These are phyloP conservation scores for Mycocentrospora acerina DNA, from an alignment of 2,329 filamentous ascomycete genomes.

Conservation along the genomic window DNA sequence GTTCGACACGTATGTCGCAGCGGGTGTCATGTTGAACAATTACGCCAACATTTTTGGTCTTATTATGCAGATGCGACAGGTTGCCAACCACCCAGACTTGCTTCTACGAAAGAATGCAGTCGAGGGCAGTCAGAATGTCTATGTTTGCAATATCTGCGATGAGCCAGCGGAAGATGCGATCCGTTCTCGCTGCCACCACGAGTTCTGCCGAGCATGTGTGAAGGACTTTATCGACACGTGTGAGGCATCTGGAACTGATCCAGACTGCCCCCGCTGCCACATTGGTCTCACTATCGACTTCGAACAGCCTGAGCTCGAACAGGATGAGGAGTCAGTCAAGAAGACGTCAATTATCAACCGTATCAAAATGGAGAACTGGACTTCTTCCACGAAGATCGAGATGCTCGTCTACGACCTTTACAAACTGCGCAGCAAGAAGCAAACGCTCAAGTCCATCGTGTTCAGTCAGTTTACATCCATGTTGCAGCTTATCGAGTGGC, in stretches of 20 bases:
- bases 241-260: conserved; percentile 59
- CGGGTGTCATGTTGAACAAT: conserved; percentile 82
- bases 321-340: conserved; percentile 82
- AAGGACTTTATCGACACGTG: conserved; percentile 79
- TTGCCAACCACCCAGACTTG: conserved; percentile 93
- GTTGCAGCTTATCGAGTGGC: conserved; percentile 96
- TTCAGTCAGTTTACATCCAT: conserved; percentile 98
- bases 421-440: conserved; percentile 85
- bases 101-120: conserved; percentile 80
- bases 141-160: conserved; percentile 94
- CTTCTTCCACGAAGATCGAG: conserved; percentile 96
- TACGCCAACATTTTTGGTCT: conserved; percentile 99
- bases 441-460: conserved; percentile 94
- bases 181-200: conserved; percentile 87
- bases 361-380: conserved; percentile 99
- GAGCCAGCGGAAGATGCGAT: conserved; percentile 95
- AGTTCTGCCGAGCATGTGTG: conserved; percentile 82
- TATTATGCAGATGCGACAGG: conserved; percentile 99
- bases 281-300: conserved; percentile 88
- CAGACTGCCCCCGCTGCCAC: conserved; percentile 87
- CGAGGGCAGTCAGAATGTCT: conserved; percentile 82
- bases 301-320: conserved; percentile 92
- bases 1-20: conserved; percentile 94
- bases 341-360: conserved; percentile 98
- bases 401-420: conserved; percentile 93